Evolutionary conservation across 75 land plant genomes (phyloP).

Genomic region (Ceratopteris richardii): DNA sequence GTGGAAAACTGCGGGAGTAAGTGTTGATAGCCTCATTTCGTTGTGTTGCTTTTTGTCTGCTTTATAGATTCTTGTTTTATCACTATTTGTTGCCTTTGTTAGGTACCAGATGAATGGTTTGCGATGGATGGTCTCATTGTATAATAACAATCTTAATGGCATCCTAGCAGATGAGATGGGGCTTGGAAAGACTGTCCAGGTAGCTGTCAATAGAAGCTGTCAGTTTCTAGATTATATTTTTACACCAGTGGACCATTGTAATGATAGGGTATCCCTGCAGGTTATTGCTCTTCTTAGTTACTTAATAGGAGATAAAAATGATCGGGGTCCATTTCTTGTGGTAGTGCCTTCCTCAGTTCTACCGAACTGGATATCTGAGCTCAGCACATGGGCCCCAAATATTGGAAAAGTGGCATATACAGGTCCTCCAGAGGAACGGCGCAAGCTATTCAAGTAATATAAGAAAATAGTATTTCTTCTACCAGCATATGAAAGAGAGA

Average conservation of each 20-base stretch:
- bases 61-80: background rate
- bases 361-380: conserved; percentile 88
- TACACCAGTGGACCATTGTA: no score
- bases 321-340: conserved; percentile 93
- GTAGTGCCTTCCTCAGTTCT: conserved; percentile 99
- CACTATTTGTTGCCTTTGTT: background rate
- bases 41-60: no score
- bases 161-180: conserved; percentile 99
- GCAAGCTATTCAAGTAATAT: conserved; percentile 71
- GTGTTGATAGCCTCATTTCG: no score
- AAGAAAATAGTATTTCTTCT: conserved; percentile 3
- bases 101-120: conserved; percentile 99
- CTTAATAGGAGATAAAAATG: conserved; percentile 87
- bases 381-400: conserved; percentile 90
- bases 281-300: conserved; percentile 92
- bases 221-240: background rate
- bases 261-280: conserved; percentile 22
- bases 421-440: conserved; percentile 95
- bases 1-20: conserved; percentile 97
- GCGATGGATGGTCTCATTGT: conserved; percentile 92
- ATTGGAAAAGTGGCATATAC: conserved; percentile 72
- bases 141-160: conserved; percentile 95
- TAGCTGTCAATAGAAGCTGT: conserved; percentile 9
- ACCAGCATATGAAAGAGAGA: background rate
- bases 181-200: conserved; percentile 99